A percentile compares a stretch with the other conserved stretches of the same genome.
phyloP scores from a whole-genome alignment of 2,329 filamentous ascomycete species.

The Calycina herbarum region DNA sequence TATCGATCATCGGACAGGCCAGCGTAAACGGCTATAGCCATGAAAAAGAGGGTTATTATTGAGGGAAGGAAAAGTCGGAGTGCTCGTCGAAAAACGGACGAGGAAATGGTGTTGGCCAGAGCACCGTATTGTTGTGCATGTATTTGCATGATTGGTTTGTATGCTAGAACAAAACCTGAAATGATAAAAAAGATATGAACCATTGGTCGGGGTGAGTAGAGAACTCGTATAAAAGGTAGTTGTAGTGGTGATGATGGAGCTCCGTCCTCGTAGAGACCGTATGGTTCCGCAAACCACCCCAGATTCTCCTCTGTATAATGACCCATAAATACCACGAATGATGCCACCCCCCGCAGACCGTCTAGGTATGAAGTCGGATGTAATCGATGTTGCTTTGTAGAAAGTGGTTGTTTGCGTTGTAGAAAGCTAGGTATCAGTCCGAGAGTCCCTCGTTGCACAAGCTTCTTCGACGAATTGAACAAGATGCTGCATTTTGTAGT shows the following conservation, averaged over 20 bases:
- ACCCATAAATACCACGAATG: constrained; percentile 49
- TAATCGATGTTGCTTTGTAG: constrained; percentile 28
- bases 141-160: constrained; percentile 45
- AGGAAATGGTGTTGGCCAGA: constrained; percentile 44
- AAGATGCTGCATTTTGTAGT: constrained; percentile 4
- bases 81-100: constrained; percentile 48
- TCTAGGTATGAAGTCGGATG: constrained; percentile 47
- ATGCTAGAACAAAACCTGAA: constrained; percentile 49
- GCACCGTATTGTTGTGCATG: constrained; percentile 42
- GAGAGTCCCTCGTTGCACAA: constrained; percentile 30
- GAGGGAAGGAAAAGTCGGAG: constrained; percentile 49
- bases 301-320: constrained; percentile 46
- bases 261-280: constrained; percentile 35
- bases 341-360: constrained; percentile 50
- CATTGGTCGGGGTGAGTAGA: constrained; percentile 49
- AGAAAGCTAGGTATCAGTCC: constrained; percentile 38
- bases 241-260: constrained; percentile 44
- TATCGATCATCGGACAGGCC: constrained; percentile 47
- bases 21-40: constrained; percentile 47
- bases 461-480: constrained; percentile 20
- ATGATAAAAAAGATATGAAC: constrained; percentile 55
- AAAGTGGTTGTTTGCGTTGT: constrained; percentile 34
- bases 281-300: constrained; percentile 40
- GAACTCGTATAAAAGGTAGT: constrained; percentile 46
- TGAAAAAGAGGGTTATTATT: constrained; percentile 44